Percentiles rank a stretch among this genome's conserved stretches.
Evolutionary conservation across 78 protist species (phyloP).

Genomic region (Acrasis kona): DNA sequence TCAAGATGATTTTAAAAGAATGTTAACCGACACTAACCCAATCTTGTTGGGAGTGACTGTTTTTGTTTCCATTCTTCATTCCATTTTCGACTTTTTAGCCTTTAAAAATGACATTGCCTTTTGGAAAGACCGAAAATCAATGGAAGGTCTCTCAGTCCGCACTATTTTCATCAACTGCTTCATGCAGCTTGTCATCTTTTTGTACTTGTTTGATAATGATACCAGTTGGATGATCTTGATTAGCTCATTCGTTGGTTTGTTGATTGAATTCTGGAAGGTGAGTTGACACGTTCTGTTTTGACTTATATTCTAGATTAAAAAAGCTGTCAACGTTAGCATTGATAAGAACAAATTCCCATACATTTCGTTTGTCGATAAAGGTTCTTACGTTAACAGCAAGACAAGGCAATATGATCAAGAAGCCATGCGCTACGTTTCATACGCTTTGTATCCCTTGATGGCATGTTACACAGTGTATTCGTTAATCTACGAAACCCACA

Average conservation of each 20-base stretch:
- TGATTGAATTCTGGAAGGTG: constrained; percentile 86
- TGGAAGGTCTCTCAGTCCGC: constrained; percentile 82
- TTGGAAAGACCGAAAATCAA: constrained; percentile 72
- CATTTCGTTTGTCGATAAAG: constrained; percentile 4
- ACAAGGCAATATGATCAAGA: constrained; percentile 62
- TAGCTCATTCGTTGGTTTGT: constrained; percentile 47
- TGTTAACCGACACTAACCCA: constrained; percentile 77
- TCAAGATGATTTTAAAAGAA: constrained; percentile 55
- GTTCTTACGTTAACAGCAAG: background rate
- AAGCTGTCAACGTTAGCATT: background rate
- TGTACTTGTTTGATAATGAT: constrained; percentile 87
- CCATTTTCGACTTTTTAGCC: constrained; percentile 88
- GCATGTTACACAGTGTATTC: constrained; percentile 70
- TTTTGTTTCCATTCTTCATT: constrained; percentile 74
- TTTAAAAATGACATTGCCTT: constrained; percentile 87
- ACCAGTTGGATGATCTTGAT: constrained; percentile 61
- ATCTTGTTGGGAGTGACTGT: constrained; percentile 65
- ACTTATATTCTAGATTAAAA: constrained; percentile 3
- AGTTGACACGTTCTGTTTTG: constrained; percentile 50
- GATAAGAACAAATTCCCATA: constrained; percentile 20
- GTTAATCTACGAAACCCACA: constrained; percentile 59
- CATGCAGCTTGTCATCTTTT: constrained; percentile 59
- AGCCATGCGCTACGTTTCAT: constrained; percentile 70
- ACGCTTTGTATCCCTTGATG: constrained; percentile 54
- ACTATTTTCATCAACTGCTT: constrained; percentile 29